Conservation (phyloP, 2,329 filamentous ascomycete genomes). For the Phialemonium atrogriseum region DNA sequence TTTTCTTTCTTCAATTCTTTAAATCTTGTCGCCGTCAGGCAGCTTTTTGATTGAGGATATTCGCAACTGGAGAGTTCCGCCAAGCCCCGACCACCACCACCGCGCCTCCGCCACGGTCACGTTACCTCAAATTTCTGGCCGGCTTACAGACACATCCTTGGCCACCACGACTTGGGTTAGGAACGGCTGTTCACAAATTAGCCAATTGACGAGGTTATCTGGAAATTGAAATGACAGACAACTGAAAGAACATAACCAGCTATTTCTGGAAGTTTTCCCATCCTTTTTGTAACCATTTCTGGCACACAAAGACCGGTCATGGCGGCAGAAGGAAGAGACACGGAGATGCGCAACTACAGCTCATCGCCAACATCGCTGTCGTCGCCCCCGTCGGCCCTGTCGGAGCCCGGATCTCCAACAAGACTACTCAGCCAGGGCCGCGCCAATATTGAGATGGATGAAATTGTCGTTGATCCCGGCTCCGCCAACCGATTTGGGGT, state of each 20-base stretch:
- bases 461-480: conserved; percentile 38
- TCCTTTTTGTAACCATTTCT: background rate
- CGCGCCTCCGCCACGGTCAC: background rate
- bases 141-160: no score
- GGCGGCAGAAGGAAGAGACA: background rate
- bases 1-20: background rate
- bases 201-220: background rate
- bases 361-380: conserved; percentile 42
- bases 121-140: background rate
- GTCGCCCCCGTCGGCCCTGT: conserved; percentile 42
- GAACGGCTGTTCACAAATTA: background rate
- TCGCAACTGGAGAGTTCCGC: background rate
- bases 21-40: background rate
- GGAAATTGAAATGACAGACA: no score
- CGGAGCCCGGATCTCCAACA: conserved; percentile 39
- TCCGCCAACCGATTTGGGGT: conserved; percentile 24
- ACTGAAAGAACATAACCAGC: no score
- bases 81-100: conserved; percentile 1
- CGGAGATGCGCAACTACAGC: conserved; percentile 16
- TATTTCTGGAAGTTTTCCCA: background rate
- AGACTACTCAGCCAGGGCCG: conserved; percentile 22
- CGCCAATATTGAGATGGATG: conserved; percentile 35
- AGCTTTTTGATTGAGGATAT: conserved; percentile 2
- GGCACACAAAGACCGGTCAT: background rate
- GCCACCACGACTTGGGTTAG: no score